Base-by-base conservation (phyloP, 768 basidiomycete genomes). In the Kwoniella sp. region DNA sequence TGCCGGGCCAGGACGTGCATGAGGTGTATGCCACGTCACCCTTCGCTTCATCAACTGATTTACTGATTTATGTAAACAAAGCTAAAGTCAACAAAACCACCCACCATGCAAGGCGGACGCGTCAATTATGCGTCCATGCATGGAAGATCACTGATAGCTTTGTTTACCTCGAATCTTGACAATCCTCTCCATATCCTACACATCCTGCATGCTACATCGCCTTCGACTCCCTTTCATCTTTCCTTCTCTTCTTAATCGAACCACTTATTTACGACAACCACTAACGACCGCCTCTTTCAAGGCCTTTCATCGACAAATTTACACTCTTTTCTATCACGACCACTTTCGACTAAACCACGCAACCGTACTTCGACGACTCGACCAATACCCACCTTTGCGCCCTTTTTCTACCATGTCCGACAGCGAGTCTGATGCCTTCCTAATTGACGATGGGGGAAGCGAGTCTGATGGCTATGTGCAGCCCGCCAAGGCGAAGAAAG, bases 381-480 rank as follows among this genome's bases (percentile, higher is more conserved):
- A 23, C 4, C 22, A 23, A 4, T 53, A 55, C n/a, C 54, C 25
- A 30, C 41, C 28, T 29, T 20, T 34, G 5, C 5, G 30, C 38
- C 37, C 37, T 23, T 20, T 55, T n/a, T 41, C 52, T 63, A 61
- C 31, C 55, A 77, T 77, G 75, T 77, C 75, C 13, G 73, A 74
- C 54, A 71, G 68, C 65, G 75, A 73, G 23, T 59, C 54, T 29
- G 68, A 68, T 13, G 65, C 58, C 30, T 68, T 63, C 31, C 45
- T 58, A 4, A 50, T 68, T n/a, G 68, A 70, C 37, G 65, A 68
- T 45, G 52, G 52, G 1, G 75, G 70, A 29, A 77, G 73, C 54
- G 74, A 61, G n/a, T 77, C 75, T 4, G 75, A 77, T n/a, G 73
- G 68, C 11, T 77, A 65, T 30, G 57, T 57, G 1, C 45, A 67